Conservation (phyloP, 148 eudicot genomes). For the Vaccinium corymbosum region DNA sequence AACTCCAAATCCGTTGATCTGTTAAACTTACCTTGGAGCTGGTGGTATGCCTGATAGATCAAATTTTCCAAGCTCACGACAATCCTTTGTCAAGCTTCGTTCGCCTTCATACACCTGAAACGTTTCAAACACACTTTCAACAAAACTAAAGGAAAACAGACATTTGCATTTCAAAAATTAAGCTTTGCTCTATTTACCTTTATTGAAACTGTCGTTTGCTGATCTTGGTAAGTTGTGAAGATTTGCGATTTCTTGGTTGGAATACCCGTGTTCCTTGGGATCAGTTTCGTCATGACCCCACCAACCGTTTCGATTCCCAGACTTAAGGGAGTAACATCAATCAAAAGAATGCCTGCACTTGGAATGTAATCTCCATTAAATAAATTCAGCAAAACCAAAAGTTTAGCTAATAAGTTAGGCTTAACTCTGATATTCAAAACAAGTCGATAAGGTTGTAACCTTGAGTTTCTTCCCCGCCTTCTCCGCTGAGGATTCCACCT, state of each 20-base stretch:
- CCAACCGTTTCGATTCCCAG: slow-evolving; percentile 62
- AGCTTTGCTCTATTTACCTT: slow-evolving; percentile 13
- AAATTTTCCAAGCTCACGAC: slow-evolving; percentile 49
- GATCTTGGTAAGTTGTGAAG: slow-evolving; percentile 57
- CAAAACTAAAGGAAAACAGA: background rate
- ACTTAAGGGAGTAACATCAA: slow-evolving; percentile 59
- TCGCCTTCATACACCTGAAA: slow-evolving; percentile 49
- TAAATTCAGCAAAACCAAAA: background rate
- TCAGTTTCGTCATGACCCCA: slow-evolving; percentile 68
- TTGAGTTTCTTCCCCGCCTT: slow-evolving; percentile 43
- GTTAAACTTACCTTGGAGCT: slow-evolving; percentile 53
- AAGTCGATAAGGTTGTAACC: slow-evolving; percentile 13
- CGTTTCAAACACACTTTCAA: background rate
- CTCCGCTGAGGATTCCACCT: slow-evolving; percentile 49
- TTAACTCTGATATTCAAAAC: background rate
- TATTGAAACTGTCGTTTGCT: slow-evolving; percentile 44
- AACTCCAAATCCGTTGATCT: background rate
- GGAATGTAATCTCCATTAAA: background rate
- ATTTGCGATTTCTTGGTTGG: slow-evolving; percentile 59
- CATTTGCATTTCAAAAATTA: background rate
- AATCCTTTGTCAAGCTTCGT: slow-evolving; percentile 58
- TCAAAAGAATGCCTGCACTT: slow-evolving; percentile 39
- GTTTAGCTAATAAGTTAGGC: background rate
- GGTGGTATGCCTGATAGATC: slow-evolving; percentile 58
- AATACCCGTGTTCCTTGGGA: slow-evolving; percentile 52